phyloP scores from a whole-genome alignment of 257 asterid species.

The Petunia axillaris region DNA sequence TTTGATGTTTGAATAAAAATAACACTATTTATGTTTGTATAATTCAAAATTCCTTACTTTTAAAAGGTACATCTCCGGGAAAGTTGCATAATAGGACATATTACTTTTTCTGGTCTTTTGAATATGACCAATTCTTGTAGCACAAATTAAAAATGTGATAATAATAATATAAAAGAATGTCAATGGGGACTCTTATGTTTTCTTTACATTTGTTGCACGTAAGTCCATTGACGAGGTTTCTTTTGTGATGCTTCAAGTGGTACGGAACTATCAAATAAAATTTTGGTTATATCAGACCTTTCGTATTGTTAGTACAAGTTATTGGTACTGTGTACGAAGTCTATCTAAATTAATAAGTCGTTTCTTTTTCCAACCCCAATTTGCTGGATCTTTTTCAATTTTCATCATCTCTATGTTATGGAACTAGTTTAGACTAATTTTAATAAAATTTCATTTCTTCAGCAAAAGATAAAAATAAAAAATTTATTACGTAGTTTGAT shows the following conservation, averaged over 20 bases:
- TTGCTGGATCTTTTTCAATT: too few species aligned
- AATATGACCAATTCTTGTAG: constrained; percentile 3
- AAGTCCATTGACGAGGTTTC: not conserved
- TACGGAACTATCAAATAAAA: not conserved
- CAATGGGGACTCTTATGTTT: not conserved
- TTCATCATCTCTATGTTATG: too few species aligned
- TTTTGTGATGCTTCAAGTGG: not conserved
- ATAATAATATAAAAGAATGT: not conserved
- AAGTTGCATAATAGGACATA: not conserved
- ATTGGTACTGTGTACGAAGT: too few species aligned
- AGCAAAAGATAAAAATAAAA: too few species aligned
- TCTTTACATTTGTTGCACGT: not conserved
- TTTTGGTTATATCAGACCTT: not conserved
- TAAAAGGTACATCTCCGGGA: not conserved
- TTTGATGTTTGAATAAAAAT: not conserved
- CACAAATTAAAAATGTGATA: not conserved
- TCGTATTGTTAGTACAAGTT: not conserved
- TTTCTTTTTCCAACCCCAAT: too few species aligned
- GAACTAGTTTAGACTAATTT: too few species aligned
- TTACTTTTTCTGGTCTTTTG: not conserved
- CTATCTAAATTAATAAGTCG: too few species aligned
- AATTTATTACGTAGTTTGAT: too few species aligned
- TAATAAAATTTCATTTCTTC: too few species aligned
- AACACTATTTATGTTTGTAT: not conserved
- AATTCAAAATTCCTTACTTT: too few species aligned